These are phyloP conservation scores for Russula sp. DNA, from an alignment of 768 basidiomycete species.

Conservation along the genomic window DNA sequence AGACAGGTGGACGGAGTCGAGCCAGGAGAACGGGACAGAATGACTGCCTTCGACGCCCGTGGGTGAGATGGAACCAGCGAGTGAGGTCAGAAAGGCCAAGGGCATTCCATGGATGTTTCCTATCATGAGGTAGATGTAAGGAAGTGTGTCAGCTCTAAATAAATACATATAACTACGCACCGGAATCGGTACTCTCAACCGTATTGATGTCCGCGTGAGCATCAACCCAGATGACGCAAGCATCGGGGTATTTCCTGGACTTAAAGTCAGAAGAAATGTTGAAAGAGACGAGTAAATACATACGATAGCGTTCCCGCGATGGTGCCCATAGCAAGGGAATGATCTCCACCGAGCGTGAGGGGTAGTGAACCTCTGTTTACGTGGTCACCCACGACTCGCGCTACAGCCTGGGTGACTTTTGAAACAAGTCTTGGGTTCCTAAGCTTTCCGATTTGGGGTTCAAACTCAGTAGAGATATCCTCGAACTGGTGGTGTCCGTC, in stretches of 20 bases:
- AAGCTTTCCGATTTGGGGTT: constrained; percentile 80
- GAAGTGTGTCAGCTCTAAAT: background rate
- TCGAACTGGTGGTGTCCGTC: constrained; percentile 89
- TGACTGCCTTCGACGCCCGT: background rate
- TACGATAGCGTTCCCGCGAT: constrained; percentile 83
- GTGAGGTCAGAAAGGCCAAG: constrained; percentile 77
- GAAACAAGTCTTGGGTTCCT: constrained; percentile 89
- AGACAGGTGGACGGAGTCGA: constrained; percentile 52
- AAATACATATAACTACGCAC: constrained; percentile 29
- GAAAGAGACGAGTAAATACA: constrained; percentile 22
- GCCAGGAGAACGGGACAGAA: constrained; percentile 39
- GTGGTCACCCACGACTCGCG: constrained; percentile 67
- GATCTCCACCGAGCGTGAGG: constrained; percentile 92
- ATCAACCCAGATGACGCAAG: constrained; percentile 93
- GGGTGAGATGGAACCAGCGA: constrained; percentile 14
- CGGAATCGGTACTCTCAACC: constrained; percentile 66
- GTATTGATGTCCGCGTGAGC: constrained; percentile 98
- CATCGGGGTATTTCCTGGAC: constrained; percentile 59
- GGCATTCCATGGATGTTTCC: constrained; percentile 99
- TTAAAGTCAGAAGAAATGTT: constrained; percentile 1
- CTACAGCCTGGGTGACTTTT: constrained; percentile 70
- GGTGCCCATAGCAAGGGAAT: constrained; percentile 93
- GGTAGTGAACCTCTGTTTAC: constrained; percentile 74
- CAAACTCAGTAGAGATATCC: constrained; percentile 51
- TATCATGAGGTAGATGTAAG: constrained; percentile 20